Evolutionary conservation across 2,329 filamentous ascomycete species (phyloP), one percentile per base, ranked within the genome.

Genomic region (Talaromyces islandicus): DNA sequence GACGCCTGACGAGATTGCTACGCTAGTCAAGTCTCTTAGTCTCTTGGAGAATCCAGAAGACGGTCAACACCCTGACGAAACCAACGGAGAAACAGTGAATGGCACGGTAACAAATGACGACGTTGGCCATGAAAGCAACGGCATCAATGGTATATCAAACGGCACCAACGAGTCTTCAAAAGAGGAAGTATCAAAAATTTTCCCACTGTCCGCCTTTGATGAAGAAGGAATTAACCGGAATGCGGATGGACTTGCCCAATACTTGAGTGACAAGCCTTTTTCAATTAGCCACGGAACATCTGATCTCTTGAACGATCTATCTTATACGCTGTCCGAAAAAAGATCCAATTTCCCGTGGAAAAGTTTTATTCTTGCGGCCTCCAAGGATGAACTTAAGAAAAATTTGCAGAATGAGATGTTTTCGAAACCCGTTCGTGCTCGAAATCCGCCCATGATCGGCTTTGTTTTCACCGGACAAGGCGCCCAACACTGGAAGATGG

Each of bases 261-360:
- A 69, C 48, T 38, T 69, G 38, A 6, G 62, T 54, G 55, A 57
- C 9, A 32, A 21, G 12, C 27, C 29, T 17, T 25, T 27, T 4
- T 35, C 32, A 4, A 65, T 60, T 27, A 11, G 58, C 12, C 32
- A 52, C 19, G 51, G 41, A 38, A 24, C 52, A 48, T 55, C 24
- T 7, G n/a, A 59, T 41, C n/a, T 69, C 2, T 59, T 69, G 4
- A 55, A 67, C 4, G 64, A 66, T 41, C 54, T 69, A 9, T 66
- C 69, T 0, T 68, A 68, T 41, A 70, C 67, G 0, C 54, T 68
- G 10, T 65, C 66, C 0, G 62, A 62, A 24, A 64, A 62, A 62
- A 62, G 24, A 7, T 64, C 63, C 2, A 54, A 12, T 7, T 64
- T 64, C n/a, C 58, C 57, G 4, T 64, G 63, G 63, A 54, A 55